Conservation (phyloP, 805 yeast species). For the Candida sphagnicola region DNA sequence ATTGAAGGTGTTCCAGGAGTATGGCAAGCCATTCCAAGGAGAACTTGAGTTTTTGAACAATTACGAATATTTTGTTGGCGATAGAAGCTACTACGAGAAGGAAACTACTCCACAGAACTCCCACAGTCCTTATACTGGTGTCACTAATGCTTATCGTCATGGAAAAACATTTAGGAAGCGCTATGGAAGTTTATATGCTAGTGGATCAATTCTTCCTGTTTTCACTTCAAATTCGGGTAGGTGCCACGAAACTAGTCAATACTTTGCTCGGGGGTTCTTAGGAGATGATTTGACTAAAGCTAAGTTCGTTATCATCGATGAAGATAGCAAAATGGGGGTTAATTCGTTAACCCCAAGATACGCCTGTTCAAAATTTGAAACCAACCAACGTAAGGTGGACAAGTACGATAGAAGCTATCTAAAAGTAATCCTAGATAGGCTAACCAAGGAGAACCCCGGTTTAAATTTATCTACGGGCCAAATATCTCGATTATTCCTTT, state of each 20-base stretch:
- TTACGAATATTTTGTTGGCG: conserved; percentile 46
- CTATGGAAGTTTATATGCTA: conserved; percentile 46
- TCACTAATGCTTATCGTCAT: conserved; percentile 42
- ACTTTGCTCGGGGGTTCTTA: conserved; percentile 59
- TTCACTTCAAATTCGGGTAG: conserved; percentile 55
- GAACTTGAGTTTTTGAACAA: conserved; percentile 52
- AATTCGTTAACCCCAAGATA: conserved; percentile 55
- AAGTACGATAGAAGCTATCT: conserved; percentile 36
- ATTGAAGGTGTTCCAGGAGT: conserved; percentile 19
- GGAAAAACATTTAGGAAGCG: conserved; percentile 48
- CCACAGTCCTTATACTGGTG: conserved; percentile 48
- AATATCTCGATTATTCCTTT: conserved; percentile 48
- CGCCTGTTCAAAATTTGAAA: conserved; percentile 38
- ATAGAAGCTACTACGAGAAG: conserved; percentile 36
- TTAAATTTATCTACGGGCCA: conserved; percentile 49
- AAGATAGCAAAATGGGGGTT: conserved; percentile 47
- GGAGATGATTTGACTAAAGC: conserved; percentile 35
- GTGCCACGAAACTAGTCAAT: conserved; percentile 50
- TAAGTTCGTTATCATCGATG: conserved; percentile 42
- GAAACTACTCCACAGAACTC: conserved; percentile 49
- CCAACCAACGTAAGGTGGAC: conserved; percentile 2
- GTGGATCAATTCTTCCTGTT: conserved; percentile 37
- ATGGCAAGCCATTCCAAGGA: conserved; percentile 37
- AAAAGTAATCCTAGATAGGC: conserved; percentile 49
- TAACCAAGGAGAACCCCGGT: conserved; percentile 53